These are phyloP conservation scores for Elsinoe perseae DNA, from an alignment of 2,329 filamentous ascomycete species.

Conservation along the genomic window DNA sequence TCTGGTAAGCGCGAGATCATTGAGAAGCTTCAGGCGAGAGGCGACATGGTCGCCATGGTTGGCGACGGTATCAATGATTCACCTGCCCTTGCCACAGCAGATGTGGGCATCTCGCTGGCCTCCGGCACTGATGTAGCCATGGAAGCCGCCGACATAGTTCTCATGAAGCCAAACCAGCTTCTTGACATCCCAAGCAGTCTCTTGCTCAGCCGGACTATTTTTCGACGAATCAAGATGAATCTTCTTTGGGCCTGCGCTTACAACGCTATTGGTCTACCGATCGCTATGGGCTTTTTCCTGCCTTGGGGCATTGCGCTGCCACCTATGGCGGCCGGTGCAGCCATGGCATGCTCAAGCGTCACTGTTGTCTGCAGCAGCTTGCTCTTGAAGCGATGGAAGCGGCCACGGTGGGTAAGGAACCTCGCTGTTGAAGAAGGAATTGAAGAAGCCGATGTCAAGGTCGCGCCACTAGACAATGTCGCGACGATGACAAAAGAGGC, in stretches of 20 bases:
- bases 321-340: conserved; percentile 87
- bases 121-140: conserved; percentile 95
- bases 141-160: conserved; percentile 90
- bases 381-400: conserved; percentile 75
- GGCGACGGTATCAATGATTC: conserved; percentile 98
- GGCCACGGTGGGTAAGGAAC: conserved; percentile 80
- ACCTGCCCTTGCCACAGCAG: conserved; percentile 82
- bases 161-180: conserved; percentile 87
- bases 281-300: conserved; percentile 94
- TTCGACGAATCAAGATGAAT: conserved; percentile 88
- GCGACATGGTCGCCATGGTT: conserved; percentile 87
- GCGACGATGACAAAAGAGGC: background rate
- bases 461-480: conserved; percentile 9
- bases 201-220: conserved; percentile 74
- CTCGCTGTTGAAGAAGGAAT: conserved; percentile 40
- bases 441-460: conserved; percentile 15
- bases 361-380: conserved; percentile 81
- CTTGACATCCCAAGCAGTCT: conserved; percentile 88
- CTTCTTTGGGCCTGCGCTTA: conserved; percentile 88
- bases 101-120: conserved; percentile 86
- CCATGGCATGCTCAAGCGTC: conserved; percentile 86
- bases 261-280: conserved; percentile 83
- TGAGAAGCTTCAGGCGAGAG: conserved; percentile 62
- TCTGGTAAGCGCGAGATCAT: conserved; percentile 87
- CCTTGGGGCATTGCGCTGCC: conserved; percentile 82